These are phyloP conservation scores for Candida sithepensis DNA, from an alignment of 805 yeast species.

Conservation along the genomic window DNA sequence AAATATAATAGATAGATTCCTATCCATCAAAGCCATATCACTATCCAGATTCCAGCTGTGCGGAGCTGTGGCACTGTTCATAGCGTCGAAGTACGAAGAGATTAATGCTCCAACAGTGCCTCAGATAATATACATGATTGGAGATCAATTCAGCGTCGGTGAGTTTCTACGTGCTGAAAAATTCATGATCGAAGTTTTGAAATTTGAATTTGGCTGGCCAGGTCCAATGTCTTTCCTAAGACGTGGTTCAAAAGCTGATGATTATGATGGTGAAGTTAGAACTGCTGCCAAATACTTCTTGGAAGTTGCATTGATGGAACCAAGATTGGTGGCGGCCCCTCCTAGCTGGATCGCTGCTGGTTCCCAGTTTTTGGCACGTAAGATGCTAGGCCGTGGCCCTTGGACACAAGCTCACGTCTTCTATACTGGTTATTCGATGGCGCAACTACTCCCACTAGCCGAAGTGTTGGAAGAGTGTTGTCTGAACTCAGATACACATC, in stretches of 20 bases:
- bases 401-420: slow-evolving; percentile 88
- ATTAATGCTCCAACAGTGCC: slow-evolving; percentile 83
- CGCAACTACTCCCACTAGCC: slow-evolving; percentile 80
- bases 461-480: slow-evolving; percentile 67
- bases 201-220: slow-evolving; percentile 78
- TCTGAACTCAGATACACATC: slow-evolving; percentile 54
- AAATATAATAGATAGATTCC: slow-evolving; percentile 81
- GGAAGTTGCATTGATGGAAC: slow-evolving; percentile 74
- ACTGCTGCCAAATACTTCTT: slow-evolving; percentile 83
- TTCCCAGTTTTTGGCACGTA: slow-evolving; percentile 77
- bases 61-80: slow-evolving; percentile 84
- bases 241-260: slow-evolving; percentile 87
- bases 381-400: slow-evolving; percentile 65
- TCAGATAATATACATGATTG: slow-evolving; percentile 81
- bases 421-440: slow-evolving; percentile 87
- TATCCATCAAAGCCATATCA: slow-evolving; percentile 69
- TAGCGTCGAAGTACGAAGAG: slow-evolving; percentile 94
- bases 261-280: slow-evolving; percentile 77
- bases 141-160: slow-evolving; percentile 71
- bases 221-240: slow-evolving; percentile 88
- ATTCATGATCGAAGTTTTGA: slow-evolving; percentile 64
- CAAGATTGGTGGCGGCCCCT: slow-evolving; percentile 62
- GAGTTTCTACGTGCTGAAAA: slow-evolving; percentile 82
- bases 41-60: slow-evolving; percentile 86
- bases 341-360: slow-evolving; percentile 82